A percentile compares a stretch with the other conserved stretches of the same genome.
phyloP scores from a whole-genome alignment of 176 grass and related monocot genomes.

The Ananas comosus region DNA sequence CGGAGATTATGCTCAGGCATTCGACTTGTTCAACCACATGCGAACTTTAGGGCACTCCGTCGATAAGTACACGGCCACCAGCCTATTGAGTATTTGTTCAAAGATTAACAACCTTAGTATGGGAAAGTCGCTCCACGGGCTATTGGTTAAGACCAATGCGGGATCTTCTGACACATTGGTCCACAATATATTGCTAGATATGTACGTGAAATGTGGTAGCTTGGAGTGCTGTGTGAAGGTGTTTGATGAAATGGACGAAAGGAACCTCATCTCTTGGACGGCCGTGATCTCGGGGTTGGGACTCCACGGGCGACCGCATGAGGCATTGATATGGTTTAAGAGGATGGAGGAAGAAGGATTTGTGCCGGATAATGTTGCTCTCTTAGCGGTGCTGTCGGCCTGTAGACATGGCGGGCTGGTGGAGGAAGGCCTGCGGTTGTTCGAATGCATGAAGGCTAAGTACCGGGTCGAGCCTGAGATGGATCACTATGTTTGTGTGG shows the following conservation, averaged over 20 bases:
- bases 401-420: slow-evolving; percentile 65
- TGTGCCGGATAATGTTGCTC: slow-evolving; percentile 56
- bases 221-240: slow-evolving; percentile 52
- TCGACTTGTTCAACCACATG: slow-evolving; percentile 47
- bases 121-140: slow-evolving; percentile 53
- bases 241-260: slow-evolving; percentile 56
- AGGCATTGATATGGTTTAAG: slow-evolving; percentile 59
- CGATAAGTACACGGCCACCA: slow-evolving; percentile 42
- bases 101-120: slow-evolving; percentile 54
- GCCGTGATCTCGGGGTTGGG: slow-evolving; percentile 61
- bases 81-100: slow-evolving; percentile 61
- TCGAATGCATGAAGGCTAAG: slow-evolving; percentile 41
- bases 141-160: slow-evolving; percentile 52
- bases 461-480: slow-evolving; percentile 50
- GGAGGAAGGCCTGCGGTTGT: slow-evolving; percentile 54
- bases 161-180: slow-evolving; percentile 40
- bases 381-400: slow-evolving; percentile 51
- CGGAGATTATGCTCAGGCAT: slow-evolving; percentile 48
- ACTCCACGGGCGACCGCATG: slow-evolving; percentile 48
- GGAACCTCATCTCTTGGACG: slow-evolving; percentile 69
- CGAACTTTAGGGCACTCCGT: slow-evolving; percentile 34
- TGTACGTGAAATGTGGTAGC: slow-evolving; percentile 87
- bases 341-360: slow-evolving; percentile 45
- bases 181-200: slow-evolving; percentile 62
- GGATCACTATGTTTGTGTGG: slow-evolving; percentile 72